A percentile compares a stretch with the other conserved stretches of the same genome.
Conservation (phyloP, 2,329 filamentous ascomycete species). For the Paraphoma sp. region DNA sequence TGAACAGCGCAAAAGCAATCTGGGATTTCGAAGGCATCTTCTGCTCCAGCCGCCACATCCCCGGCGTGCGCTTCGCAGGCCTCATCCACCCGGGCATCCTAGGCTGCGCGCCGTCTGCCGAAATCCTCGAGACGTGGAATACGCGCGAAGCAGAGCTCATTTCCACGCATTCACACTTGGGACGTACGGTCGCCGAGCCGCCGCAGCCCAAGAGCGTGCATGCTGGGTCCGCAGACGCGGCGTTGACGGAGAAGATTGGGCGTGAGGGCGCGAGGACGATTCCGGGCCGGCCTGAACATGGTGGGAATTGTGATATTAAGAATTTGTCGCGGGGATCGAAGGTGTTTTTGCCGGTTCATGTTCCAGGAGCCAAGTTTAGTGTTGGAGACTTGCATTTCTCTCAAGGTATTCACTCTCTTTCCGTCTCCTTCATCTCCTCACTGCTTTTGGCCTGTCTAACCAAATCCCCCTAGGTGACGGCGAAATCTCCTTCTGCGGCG, state of each 20-base stretch:
- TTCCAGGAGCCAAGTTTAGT: constrained; percentile 84
- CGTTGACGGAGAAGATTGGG: constrained; percentile 71
- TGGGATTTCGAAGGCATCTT: constrained; percentile 81
- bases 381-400: constrained; percentile 90
- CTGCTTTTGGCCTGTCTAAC: too few species aligned
- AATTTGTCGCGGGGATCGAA: constrained; percentile 80
- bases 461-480: constrained; percentile 68
- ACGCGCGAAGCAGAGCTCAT: constrained; percentile 82
- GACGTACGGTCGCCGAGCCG: constrained; percentile 77
- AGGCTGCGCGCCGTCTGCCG: constrained; percentile 82
- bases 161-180: constrained; percentile 62
- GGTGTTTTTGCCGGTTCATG: constrained; percentile 87
- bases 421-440: too few species aligned
- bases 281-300: constrained; percentile 82
- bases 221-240: constrained; percentile 67
- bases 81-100: constrained; percentile 92
- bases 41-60: constrained; percentile 78
- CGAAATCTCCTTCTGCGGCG: constrained; percentile 77
- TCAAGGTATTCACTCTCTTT: constrained; percentile 57
- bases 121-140: constrained; percentile 84
- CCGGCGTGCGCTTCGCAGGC: constrained; percentile 82
- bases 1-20: constrained; percentile 70
- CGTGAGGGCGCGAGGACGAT: constrained; percentile 84
- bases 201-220: constrained; percentile 76
- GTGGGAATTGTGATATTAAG: constrained; percentile 92